Conservation (phyloP, 108 stramenopile genomes). For the Conticribra weissflogii region DNA sequence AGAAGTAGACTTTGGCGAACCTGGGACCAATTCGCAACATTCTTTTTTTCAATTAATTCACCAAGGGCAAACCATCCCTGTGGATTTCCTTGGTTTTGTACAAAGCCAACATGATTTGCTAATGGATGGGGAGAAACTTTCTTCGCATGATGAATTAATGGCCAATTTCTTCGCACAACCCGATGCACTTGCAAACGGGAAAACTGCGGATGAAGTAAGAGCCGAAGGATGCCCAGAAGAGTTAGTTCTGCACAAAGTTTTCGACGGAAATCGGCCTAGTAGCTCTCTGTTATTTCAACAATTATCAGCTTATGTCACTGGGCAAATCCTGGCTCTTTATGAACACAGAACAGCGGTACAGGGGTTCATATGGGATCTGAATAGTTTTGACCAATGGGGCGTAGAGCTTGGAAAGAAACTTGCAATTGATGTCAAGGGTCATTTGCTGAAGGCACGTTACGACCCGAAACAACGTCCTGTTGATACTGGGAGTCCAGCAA, state of each 20-base stretch:
- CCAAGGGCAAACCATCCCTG: constrained; percentile 96
- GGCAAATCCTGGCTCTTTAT: constrained; percentile 96
- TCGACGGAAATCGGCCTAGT: constrained; percentile 98
- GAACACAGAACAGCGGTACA: constrained; percentile 99
- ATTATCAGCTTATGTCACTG: constrained; percentile 92
- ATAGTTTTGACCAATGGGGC: constrained; percentile 99
- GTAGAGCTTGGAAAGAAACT: constrained; percentile 99
- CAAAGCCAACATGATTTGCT: constrained; percentile 85
- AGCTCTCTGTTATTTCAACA: constrained; percentile 93
- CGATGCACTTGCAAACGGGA: constrained; percentile 96
- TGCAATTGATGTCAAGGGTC: constrained; percentile 86
- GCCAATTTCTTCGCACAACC: constrained; percentile 99
- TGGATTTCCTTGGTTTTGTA: constrained; percentile 96
- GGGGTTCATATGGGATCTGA: constrained; percentile 99
- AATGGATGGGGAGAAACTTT: constrained; percentile 89
- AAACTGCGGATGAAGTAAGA: constrained; percentile 90
- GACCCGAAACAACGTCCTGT: constrained; percentile 42
- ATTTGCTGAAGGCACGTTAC: constrained; percentile 69
- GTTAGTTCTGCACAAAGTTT: constrained; percentile 89
- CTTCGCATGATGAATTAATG: constrained; percentile 99
- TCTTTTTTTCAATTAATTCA: constrained; percentile 99
- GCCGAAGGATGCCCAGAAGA: constrained; percentile 91
- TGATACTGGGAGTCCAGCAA: constrained; percentile 77
- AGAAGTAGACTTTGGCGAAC: constrained; percentile 98
- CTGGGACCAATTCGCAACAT: constrained; percentile 99